phyloP scores from a whole-genome alignment of 306 rosid genomes.

The Purshia tridentata region DNA sequence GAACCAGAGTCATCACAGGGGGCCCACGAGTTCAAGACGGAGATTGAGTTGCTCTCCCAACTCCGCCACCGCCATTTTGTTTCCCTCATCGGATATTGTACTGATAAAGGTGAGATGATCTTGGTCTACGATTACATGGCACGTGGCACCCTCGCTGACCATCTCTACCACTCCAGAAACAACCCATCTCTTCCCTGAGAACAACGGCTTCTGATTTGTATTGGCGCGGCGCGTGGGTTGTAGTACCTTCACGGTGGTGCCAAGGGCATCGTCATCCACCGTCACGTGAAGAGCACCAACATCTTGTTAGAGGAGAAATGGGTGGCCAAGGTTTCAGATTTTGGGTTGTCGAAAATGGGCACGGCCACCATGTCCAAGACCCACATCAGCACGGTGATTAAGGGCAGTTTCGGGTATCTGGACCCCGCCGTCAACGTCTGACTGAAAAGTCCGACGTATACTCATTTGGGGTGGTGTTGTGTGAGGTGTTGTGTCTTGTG shows the following conservation, averaged over 20 bases:
- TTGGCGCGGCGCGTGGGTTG: slow-evolving; percentile 29
- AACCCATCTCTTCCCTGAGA: slow-evolving; percentile 33
- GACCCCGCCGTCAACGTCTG: slow-evolving; percentile 36
- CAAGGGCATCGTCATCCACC: slow-evolving; percentile 38
- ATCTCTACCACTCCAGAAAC: slow-evolving; percentile 15
- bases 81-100: slow-evolving; percentile 39
- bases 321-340: slow-evolving; percentile 48
- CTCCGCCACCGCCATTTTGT: slow-evolving; percentile 41
- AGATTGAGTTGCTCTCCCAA: slow-evolving; percentile 50
- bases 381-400: slow-evolving; percentile 32
- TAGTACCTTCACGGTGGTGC: slow-evolving; percentile 40
- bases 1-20: slow-evolving; percentile 39
- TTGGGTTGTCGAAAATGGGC: slow-evolving; percentile 40
- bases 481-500: slow-evolving; percentile 52
- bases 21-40: slow-evolving; percentile 36
- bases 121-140: slow-evolving; percentile 43
- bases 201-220: slow-evolving; percentile 30
- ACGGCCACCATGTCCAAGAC: slow-evolving; percentile 16
- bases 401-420: slow-evolving; percentile 28
- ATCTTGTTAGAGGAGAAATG: slow-evolving; percentile 43
- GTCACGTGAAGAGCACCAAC: slow-evolving; percentile 43
- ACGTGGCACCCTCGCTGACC: slow-evolving; percentile 17
- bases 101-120: slow-evolving; percentile 39
- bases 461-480: slow-evolving; percentile 54
- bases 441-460: slow-evolving; percentile 58